A percentile compares a stretch with the other conserved stretches of the same genome.
Conservation (phyloP, 139 green algal genomes). For the Nannochloris sp. region DNA sequence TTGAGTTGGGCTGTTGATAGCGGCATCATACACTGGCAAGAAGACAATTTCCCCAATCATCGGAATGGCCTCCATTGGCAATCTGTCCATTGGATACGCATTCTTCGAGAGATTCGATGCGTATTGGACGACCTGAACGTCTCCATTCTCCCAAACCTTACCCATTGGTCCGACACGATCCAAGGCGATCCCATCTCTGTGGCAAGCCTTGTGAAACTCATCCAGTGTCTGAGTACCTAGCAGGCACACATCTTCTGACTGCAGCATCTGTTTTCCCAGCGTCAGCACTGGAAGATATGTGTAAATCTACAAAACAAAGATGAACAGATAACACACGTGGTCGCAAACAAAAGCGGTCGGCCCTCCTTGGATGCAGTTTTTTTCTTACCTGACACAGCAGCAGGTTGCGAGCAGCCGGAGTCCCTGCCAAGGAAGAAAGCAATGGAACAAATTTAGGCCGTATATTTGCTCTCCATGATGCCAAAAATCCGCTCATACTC, state of each 20-base stretch:
- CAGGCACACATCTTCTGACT: slow-evolving; percentile 26
- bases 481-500: neutral
- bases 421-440: neutral
- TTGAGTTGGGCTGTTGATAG: neutral
- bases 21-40: slow-evolving; percentile 25
- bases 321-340: slow-evolving; percentile 14
- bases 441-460: slow-evolving; percentile 1
- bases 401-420: neutral
- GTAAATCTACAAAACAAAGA: slow-evolving; percentile 11
- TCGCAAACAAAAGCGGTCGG: neutral
- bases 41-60: slow-evolving; percentile 24
- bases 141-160: slow-evolving; percentile 32
- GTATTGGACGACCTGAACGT: slow-evolving; percentile 27
- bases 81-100: slow-evolving; percentile 16
- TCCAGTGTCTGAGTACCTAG: slow-evolving; percentile 6
- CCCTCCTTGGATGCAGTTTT: neutral
- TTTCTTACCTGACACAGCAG: neutral
- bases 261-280: slow-evolving; percentile 19
- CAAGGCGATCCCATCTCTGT: slow-evolving; percentile 1
- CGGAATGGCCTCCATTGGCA: slow-evolving; percentile 3
- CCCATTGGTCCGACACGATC: slow-evolving; percentile 23
- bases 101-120: slow-evolving; percentile 15
- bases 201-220: slow-evolving; percentile 18
- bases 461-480: neutral
- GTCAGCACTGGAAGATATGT: slow-evolving; percentile 29